Base-by-base conservation (phyloP, 139 green algal species). In the Eudorina sp. region DNA sequence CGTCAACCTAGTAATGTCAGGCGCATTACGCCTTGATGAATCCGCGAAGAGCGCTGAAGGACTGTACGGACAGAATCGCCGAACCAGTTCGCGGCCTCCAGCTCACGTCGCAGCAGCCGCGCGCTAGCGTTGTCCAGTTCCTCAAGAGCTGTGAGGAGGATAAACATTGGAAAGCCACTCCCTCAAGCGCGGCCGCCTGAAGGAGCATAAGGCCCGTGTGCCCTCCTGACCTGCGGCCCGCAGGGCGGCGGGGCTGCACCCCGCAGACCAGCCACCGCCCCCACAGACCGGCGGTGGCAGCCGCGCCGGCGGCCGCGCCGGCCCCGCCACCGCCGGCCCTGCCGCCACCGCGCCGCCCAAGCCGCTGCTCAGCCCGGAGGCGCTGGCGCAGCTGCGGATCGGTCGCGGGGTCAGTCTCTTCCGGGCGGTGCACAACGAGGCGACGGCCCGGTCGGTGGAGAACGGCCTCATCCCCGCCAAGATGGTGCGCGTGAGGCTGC, bases 401-500 rank as follows among this genome's bases (percentile, higher is more conserved):
- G 70, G 70, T 41, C 70, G 70, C 70, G 70, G 70, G 40, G 70
- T 53, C 27, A 81, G 45, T 29, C 29, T 72, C 19, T 72, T 84
- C 53, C 53, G 53, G 16, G 48, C 38, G 36, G 82, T 68, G 66
- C 41, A 53, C 62, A 77, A 77, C 64, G 82, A 55, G 34, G 34
- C 31, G 2, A 53, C 45, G 1, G 64, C 40, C 46, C 83, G 60
- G 40, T 27, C 53, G 29, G 38, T 83, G 51, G 83, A 83, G 36
- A 94, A 94, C 53, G 92, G 92, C 34, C 93, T 91, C 75, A 89
- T 93, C 38, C 80, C 77, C 19, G 86, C 89, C 58, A 83, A 87
- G 43, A 92, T 94, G 85, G 75, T 89, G 62, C 92, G 92, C 13
- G 79, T 79, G 51, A 84, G 88, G 53, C 80, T 95, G 43, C 78